phyloP scores from a whole-genome alignment of 805 yeast genomes.

The Barnettozyma botsteinii region DNA sequence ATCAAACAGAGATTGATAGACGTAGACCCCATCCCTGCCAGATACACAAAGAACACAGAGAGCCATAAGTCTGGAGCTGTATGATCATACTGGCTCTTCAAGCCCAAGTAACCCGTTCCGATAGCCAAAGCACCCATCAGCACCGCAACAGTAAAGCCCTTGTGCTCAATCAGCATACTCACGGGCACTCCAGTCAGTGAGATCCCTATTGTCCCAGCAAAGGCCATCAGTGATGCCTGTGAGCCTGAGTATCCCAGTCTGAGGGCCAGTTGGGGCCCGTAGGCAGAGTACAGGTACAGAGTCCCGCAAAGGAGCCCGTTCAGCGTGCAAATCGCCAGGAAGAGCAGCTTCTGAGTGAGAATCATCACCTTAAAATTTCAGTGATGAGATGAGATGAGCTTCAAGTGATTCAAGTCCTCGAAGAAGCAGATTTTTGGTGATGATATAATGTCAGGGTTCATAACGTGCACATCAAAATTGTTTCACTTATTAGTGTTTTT shows the following conservation, averaged over 20 bases:
- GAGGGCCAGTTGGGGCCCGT: slow-evolving; percentile 68
- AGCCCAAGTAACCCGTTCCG: slow-evolving; percentile 48
- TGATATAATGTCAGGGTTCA: too few relatives aligned
- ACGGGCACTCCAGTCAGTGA: slow-evolving; percentile 63
- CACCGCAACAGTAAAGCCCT: slow-evolving; percentile 52
- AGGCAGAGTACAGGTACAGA: slow-evolving; percentile 67
- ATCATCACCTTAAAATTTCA: too few relatives aligned
- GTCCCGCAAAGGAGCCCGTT: slow-evolving; percentile 65
- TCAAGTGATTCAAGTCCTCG: too few relatives aligned
- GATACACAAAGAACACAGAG: slow-evolving; percentile 42
- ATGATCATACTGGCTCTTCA: slow-evolving; percentile 45
- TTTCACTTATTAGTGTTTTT: too few relatives aligned
- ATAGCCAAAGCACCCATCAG: slow-evolving; percentile 45
- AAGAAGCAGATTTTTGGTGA: too few relatives aligned
- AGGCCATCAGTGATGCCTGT: slow-evolving; percentile 57
- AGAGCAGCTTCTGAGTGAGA: slow-evolving; percentile 4
- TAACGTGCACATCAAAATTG: too few relatives aligned
- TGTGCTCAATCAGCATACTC: slow-evolving; percentile 56
- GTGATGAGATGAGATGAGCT: too few relatives aligned
- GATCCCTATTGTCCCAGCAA: slow-evolving; percentile 60
- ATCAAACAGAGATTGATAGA: slow-evolving; percentile 57
- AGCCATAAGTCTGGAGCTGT: slow-evolving; percentile 30
- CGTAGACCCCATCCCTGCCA: slow-evolving; percentile 68
- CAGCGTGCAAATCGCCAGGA: slow-evolving; percentile 19
- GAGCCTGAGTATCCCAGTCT: slow-evolving; percentile 54